These are phyloP conservation scores for Komagataella pastoris DNA, from an alignment of 805 yeast genomes.

Conservation along the genomic window DNA sequence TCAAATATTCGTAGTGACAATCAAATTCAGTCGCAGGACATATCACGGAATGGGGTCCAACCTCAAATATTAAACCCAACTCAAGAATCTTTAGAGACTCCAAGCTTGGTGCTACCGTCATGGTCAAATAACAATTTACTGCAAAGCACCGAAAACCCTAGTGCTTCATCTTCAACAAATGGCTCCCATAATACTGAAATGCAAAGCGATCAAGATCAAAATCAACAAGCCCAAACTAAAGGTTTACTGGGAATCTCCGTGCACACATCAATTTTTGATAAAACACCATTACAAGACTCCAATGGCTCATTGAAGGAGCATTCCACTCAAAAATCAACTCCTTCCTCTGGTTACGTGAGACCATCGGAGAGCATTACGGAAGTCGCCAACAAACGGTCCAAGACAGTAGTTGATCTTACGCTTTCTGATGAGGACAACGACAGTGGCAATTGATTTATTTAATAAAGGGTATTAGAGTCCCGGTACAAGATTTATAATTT, in stretches of 20 bases:
- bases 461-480: slow-evolving; percentile 57
- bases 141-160: not conserved
- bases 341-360: not conserved
- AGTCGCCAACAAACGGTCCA: not conserved
- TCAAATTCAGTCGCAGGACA: not conserved
- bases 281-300: not conserved
- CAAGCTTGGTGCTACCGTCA: not conserved
- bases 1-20: not conserved
- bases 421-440: not conserved
- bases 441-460: not conserved
- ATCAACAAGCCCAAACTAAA: not conserved
- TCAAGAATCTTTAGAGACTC: not conserved
- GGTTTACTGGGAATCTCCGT: not conserved
- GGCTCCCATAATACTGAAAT: not conserved
- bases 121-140: not conserved
- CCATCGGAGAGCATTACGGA: not conserved
- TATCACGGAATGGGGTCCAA: not conserved
- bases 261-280: not conserved
- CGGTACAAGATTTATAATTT: slow-evolving; percentile 32
- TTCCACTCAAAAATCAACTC: not conserved
- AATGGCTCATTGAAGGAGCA: not conserved
- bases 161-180: not conserved
- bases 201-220: not conserved
- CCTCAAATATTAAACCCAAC: not conserved
- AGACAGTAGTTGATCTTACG: not conserved